Evolutionary conservation across 306 rosid species (phyloP).

Genomic region (Dryas drummondii): DNA sequence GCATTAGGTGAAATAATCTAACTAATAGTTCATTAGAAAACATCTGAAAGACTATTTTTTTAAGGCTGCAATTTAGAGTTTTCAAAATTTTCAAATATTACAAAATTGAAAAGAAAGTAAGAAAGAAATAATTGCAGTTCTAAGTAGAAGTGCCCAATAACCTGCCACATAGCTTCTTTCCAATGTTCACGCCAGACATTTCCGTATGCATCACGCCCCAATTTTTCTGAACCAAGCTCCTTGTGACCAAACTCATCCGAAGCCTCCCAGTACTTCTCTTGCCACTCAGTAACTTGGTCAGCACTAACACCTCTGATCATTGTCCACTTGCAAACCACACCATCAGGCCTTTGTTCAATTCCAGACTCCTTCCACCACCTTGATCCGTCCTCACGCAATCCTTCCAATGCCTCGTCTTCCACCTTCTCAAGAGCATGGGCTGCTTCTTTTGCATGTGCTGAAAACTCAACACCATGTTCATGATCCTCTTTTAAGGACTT

Average conservation of each 20-base stretch:
- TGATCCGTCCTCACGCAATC: conserved; percentile 66
- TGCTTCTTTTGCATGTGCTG: conserved; percentile 67
- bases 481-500: conserved; percentile 51
- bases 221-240: conserved; percentile 98
- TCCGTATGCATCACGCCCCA: conserved; percentile 82
- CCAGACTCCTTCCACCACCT: conserved; percentile 95
- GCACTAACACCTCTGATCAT: conserved; percentile 82
- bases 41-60: neutral
- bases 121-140: neutral
- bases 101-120: neutral
- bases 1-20: neutral
- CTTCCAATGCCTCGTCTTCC: conserved; percentile 37
- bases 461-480: conserved; percentile 48
- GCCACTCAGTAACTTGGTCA: conserved; percentile 78
- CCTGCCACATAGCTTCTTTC: conserved; percentile 86
- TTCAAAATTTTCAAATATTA: neutral
- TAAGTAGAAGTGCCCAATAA: conserved; percentile 27
- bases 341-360: conserved; percentile 77
- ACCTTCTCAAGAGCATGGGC: conserved; percentile 58
- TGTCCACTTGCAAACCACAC: conserved; percentile 89
- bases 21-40: neutral
- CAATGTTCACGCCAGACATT: conserved; percentile 95
- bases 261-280: conserved; percentile 94
- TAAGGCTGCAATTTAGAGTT: neutral
- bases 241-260: conserved; percentile 84